Evolutionary conservation across 163 green algal species (phyloP), one percentile per base, ranked within the genome.

Genomic region (Volvox carteri): DNA sequence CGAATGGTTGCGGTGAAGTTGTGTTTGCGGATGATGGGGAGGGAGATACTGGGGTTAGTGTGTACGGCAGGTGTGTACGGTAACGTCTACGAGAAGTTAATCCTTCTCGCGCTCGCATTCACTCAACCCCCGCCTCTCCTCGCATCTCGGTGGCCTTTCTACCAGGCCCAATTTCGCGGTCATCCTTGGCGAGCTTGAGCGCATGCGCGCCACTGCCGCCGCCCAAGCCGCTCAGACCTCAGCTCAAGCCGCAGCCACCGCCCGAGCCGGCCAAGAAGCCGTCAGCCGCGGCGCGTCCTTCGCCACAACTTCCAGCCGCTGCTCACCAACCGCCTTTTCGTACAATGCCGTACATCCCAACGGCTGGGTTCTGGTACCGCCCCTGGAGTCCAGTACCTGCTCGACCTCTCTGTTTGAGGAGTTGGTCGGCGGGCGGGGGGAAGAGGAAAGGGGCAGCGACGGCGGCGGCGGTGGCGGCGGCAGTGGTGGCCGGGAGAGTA

Each of bases 341-440:
- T 75, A 44, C 65, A 44, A 75, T 50, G 75, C 50, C 75, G n/a
- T 84, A 35, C 37, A 18, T 35, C 30, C 75, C 48, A 52, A 85
- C 37, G 77, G 77, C 39, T 85, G 77, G 77, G 77, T 85, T 50
- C 14, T 28, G 33, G 35, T 85, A 19, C 52, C 77, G 25, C 54
- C 52, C 42, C 44, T 80, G 8, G 73, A 80, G 73, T 60, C 73
- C 16, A 80, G 42, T 28, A 80, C 73, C 4, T 80, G 73, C 73
- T n/a, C n/a, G 9, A 65, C 73, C 23, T 18, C 42, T 3, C 30
- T 80, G 42, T 80, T 44, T 23, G 42, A 14, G n/a, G 73, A 80
- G 73, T 28, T 80, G 23, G 25, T 65, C 1, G 44, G 42, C 4
- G 42, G 16, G 73, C 12, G 37, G 0, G 39, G 18, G 65, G 70